Percentiles rank a stretch among this genome's conserved stretches.
Evolutionary conservation across 495 filamentous ascomycete genomes (phyloP).

Genomic region (Cercophora scortea): DNA sequence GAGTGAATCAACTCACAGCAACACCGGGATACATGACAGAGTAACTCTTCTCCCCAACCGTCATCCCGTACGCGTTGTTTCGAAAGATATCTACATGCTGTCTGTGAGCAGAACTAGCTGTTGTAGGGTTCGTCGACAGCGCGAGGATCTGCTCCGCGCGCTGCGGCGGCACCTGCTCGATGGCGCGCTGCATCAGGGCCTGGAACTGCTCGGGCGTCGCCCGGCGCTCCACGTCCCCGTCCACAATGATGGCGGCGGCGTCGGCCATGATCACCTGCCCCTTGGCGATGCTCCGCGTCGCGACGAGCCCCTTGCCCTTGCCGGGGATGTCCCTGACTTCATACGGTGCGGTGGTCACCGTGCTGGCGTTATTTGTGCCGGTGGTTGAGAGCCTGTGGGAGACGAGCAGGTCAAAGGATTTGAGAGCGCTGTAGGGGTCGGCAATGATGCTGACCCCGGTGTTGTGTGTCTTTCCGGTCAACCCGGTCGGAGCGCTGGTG

Average conservation of each 20-base stretch:
- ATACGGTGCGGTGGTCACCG: conserved; percentile 4
- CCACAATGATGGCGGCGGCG: conserved; percentile 18
- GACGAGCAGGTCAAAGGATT: neutral
- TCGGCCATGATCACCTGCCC: conserved; percentile 24
- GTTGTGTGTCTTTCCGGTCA: neutral
- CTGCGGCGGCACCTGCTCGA: conserved; percentile 17
- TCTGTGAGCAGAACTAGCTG: neutral
- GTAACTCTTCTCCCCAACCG: neutral
- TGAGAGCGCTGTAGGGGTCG: neutral
- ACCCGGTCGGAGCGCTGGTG: neutral
- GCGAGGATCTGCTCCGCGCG: conserved; percentile 17
- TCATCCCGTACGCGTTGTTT: conserved; percentile 23
- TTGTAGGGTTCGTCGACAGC: conserved; percentile 27
- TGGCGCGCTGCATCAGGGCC: conserved; percentile 16
- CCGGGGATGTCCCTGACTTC: conserved; percentile 19
- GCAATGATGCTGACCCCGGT: neutral
- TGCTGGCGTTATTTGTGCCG: neutral
- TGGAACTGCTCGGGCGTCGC: conserved; percentile 15
- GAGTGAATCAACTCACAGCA: neutral
- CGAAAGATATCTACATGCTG: conserved; percentile 4
- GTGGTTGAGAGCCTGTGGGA: neutral
- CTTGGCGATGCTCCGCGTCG: conserved; percentile 17
- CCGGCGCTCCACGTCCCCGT: conserved; percentile 15
- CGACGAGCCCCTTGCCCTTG: conserved; percentile 26
- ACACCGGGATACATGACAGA: neutral